Evolutionary conservation across 306 rosid genomes (phyloP).

Genomic region (Dryas alaskensis): DNA sequence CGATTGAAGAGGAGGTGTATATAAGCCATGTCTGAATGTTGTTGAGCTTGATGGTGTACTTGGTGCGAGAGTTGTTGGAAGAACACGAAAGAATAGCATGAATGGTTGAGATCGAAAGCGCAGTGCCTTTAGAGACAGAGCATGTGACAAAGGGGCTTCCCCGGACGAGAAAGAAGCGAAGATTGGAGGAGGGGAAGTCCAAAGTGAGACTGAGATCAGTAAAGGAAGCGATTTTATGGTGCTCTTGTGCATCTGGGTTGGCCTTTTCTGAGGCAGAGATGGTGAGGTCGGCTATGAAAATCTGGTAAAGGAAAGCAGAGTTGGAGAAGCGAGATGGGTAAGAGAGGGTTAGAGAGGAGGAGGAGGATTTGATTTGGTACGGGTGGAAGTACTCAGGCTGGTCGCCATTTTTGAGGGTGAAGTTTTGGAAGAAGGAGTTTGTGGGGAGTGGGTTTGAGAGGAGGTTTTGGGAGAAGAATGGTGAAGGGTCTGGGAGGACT

Average conservation of each 20-base stretch:
- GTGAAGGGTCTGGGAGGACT: conserved; percentile 87
- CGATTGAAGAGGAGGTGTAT: conserved; percentile 57
- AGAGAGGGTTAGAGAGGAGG: conserved; percentile 57
- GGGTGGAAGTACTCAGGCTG: conserved; percentile 88
- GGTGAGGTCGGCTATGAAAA: conserved; percentile 63
- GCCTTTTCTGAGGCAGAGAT: conserved; percentile 39
- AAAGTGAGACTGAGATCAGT: conserved; percentile 72
- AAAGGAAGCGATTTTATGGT: conserved; percentile 57
- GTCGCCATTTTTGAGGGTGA: conserved; percentile 67
- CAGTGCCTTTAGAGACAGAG: conserved; percentile 37
- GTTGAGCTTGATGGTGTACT: conserved; percentile 54
- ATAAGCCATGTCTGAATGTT: conserved; percentile 83
- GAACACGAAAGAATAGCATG: conserved; percentile 64
- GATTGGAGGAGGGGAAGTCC: conserved; percentile 65
- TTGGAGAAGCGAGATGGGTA: conserved; percentile 54
- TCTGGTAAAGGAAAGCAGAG: conserved; percentile 49
- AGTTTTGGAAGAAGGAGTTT: conserved; percentile 89
- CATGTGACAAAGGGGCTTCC: conserved; percentile 80
- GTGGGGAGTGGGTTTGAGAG: conserved; percentile 74
- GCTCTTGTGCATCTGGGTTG: conserved; percentile 25
- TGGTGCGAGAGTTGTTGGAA: conserved; percentile 46
- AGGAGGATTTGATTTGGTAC: conserved; percentile 60
- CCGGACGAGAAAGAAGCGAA: conserved; percentile 65
- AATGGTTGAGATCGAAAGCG: conserved; percentile 57
- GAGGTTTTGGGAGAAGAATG: conserved; percentile 58